Base-by-base conservation (phyloP, 2,329 filamentous ascomycete species). In the Exophiala spinifera region DNA sequence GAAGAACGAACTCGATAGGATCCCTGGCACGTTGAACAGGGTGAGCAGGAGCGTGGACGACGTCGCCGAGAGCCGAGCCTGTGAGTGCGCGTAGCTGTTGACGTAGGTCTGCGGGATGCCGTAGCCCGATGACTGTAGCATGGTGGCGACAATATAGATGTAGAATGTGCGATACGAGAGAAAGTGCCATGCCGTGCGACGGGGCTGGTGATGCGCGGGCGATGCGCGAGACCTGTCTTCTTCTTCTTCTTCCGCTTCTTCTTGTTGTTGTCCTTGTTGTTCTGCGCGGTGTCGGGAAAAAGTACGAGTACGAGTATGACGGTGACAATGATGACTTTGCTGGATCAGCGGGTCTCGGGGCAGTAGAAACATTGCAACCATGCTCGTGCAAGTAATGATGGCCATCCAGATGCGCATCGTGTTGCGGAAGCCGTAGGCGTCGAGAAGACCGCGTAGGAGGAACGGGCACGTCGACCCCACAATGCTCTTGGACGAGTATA, bases 341-440 rank as follows among this genome's bases (percentile, higher is more conserved):
- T 31, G 28, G 10, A 31, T n/a, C 7, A 11, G 6, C 4, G n/a
- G n/a, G 20, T 44, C 42, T 8, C 20, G 21, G 8, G 19, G 21
- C 42, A 20, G 36, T 64, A 56, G 31, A 63, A 64, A 21, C 46
- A 60, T 1, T 62, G 34, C n/a, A 61, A 51, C 7, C 61, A 54
- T 4, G 65, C 64, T 4, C 7, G 51, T 53, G 6, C 43, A 15
- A 3, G 25, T 20, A 2, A 34, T 45, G 13, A 57, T 47, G 17
- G 78, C 62, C 2, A 74, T 71, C 67, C 75, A 79, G 3, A 73
- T 69, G 17, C 72, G 67, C 11, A 80, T 60, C 2, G 76, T 76
- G 0, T 70, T 77, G 4, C 69, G 72, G 49, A 72, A 76, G 6
- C 75, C 74, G 54, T 75, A 74, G 3, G 53, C 66, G 17, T 70